Conservation (phyloP, 805 yeast genomes). For the Lipomyces lipofer region DNA sequence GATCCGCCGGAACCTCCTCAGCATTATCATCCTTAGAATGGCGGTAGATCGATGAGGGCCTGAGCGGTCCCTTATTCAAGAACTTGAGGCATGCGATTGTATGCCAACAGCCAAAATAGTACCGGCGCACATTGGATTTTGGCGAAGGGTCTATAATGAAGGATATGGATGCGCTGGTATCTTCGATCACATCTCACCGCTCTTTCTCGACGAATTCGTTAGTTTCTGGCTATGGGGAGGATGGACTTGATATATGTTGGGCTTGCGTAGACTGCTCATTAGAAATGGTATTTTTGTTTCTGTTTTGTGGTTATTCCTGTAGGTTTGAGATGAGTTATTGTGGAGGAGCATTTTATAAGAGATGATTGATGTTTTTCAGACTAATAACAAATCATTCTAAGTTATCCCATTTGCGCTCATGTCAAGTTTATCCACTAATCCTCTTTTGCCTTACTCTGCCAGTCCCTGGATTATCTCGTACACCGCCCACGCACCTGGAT, state of each 20-base stretch:
- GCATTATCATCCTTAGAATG: slow-evolving; percentile 82
- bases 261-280: too few species aligned
- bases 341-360: too few species aligned
- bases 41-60: slow-evolving; percentile 93
- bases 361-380: too few species aligned
- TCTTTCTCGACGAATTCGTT: slow-evolving; percentile 50
- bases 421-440: too few species aligned
- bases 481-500: slow-evolving; percentile 91
- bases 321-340: too few species aligned
- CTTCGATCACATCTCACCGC: slow-evolving; percentile 55
- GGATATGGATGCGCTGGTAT: slow-evolving; percentile 78
- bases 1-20: slow-evolving; percentile 73
- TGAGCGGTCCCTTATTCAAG: slow-evolving; percentile 83
- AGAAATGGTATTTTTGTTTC: too few species aligned
- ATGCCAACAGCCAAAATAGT: slow-evolving; percentile 88
- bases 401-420: too few species aligned
- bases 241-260: slow-evolving; percentile 37
- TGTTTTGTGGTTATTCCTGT: too few species aligned
- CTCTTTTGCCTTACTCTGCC: too few species aligned
- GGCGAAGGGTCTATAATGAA: slow-evolving; percentile 91
- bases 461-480: slow-evolving; percentile 57
- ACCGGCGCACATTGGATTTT: slow-evolving; percentile 69
- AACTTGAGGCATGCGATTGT: slow-evolving; percentile 67
- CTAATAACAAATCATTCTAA: too few species aligned
- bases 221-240: slow-evolving; percentile 39